These are phyloP conservation scores for Striga hermonthica DNA, from an alignment of 305 asterid genomes.

Conservation along the genomic window DNA sequence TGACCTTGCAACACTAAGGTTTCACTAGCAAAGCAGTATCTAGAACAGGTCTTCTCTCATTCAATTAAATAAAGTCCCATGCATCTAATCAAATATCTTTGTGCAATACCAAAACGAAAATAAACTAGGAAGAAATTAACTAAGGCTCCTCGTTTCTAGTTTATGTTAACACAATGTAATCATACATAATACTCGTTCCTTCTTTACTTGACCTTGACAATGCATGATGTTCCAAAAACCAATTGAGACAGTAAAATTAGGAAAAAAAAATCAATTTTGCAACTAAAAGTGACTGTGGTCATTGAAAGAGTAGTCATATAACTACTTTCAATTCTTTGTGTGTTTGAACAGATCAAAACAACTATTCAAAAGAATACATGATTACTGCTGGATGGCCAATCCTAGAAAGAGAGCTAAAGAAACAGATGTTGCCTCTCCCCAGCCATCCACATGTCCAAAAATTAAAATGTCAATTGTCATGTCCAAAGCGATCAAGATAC, in stretches of 20 bases:
- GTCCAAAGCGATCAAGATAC: constrained; percentile 14
- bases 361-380: constrained; percentile 3
- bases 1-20: constrained; percentile 16
- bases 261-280: not conserved
- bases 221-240: not conserved
- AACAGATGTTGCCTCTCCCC: not conserved
- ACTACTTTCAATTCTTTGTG: not conserved
- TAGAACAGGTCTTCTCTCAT: constrained; percentile 5
- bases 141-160: constrained; percentile 16
- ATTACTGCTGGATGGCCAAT: constrained; percentile 22
- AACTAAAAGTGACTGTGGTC: constrained; percentile 1
- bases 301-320: constrained; percentile 7
- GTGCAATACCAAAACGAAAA: constrained; percentile 10
- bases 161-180: not conserved
- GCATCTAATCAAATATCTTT: not conserved
- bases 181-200: not conserved
- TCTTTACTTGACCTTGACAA: not conserved
- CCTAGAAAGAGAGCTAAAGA: not conserved
- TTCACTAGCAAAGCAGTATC: constrained; percentile 4
- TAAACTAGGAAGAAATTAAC: not conserved
- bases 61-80: constrained; percentile 6
- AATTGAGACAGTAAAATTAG: not conserved
- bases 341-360: no score
- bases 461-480: constrained; percentile 7
- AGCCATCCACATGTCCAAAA: constrained; percentile 11